Percentiles rank a stretch among this genome's conserved stretches.
Conservation (phyloP, 1,139 yeast species). For the Taiozyma sp. region DNA sequence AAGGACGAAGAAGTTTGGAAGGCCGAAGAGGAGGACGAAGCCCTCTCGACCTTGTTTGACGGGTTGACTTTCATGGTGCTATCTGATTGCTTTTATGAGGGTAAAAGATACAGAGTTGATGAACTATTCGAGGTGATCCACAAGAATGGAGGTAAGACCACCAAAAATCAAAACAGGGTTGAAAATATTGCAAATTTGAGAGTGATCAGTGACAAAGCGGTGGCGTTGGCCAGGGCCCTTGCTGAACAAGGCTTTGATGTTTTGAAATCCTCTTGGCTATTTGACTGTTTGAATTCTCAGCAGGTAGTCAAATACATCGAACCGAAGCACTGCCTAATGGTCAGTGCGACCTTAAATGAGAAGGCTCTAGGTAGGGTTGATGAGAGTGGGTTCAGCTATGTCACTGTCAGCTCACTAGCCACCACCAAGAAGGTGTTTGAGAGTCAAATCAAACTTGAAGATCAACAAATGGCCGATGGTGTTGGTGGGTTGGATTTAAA, state of each 20-base stretch:
- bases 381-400: constrained; percentile 6
- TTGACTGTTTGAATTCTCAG: constrained; percentile 49
- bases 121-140: constrained; percentile 37
- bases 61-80: constrained; percentile 35
- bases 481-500: constrained; percentile 2
- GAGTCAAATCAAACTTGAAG: neutral
- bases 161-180: constrained; percentile 22
- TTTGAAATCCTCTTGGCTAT: constrained; percentile 64
- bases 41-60: constrained; percentile 25
- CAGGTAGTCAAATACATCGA: constrained; percentile 46
- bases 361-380: constrained; percentile 18
- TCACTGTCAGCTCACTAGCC: constrained; percentile 4
- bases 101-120: constrained; percentile 27
- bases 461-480: constrained; percentile 7
- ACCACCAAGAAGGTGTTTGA: constrained; percentile 11
- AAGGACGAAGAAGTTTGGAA: constrained; percentile 20
- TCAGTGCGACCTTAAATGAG: constrained; percentile 24
- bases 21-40: constrained; percentile 3
- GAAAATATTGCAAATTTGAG: constrained; percentile 14
- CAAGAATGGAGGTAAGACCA: constrained; percentile 45
- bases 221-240: constrained; percentile 41
- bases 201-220: constrained; percentile 44
- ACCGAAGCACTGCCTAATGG: constrained; percentile 47
- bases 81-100: constrained; percentile 35
- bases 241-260: constrained; percentile 49